Evolutionary conservation across 129 eudicot genomes (phyloP).

Genomic region (Flaveria sonorensis): DNA sequence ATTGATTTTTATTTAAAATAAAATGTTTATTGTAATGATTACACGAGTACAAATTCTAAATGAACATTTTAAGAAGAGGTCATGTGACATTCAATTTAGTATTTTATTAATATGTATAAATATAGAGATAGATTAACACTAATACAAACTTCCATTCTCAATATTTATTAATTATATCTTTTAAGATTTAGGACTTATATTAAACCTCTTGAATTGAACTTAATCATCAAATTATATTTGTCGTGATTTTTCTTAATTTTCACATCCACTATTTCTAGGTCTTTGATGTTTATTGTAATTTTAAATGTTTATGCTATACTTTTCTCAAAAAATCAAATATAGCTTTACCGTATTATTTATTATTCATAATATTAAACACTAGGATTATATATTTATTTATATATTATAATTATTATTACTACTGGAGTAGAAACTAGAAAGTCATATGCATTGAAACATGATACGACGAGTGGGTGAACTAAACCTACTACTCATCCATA

Average conservation of each 20-base stretch:
- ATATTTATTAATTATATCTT: neutral
- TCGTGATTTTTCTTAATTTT: neutral
- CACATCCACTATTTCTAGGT: neutral
- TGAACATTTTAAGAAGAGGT: too few species aligned
- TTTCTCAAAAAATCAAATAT: neutral
- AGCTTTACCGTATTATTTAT: neutral
- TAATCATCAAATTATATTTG: neutral
- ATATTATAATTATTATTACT: neutral
- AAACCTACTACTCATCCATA: slow-evolving; percentile 48
- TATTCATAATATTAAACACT: neutral
- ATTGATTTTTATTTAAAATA: neutral
- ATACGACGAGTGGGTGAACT: slow-evolving; percentile 71
- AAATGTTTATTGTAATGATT: neutral
- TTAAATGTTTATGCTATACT: too few species aligned
- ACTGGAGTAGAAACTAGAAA: neutral
- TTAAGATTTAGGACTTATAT: neutral
- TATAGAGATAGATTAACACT: neutral
- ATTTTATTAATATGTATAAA: too few species aligned
- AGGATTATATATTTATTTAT: neutral
- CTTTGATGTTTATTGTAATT: neutral
- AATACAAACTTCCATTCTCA: neutral
- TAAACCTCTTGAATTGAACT: too few species aligned
- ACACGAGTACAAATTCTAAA: too few species aligned
- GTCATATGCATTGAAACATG: slow-evolving; percentile 28
- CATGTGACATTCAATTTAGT: too few species aligned